phyloP scores from a whole-genome alignment of 2,329 filamentous ascomycete genomes.

The Botrytis fragariae region DNA sequence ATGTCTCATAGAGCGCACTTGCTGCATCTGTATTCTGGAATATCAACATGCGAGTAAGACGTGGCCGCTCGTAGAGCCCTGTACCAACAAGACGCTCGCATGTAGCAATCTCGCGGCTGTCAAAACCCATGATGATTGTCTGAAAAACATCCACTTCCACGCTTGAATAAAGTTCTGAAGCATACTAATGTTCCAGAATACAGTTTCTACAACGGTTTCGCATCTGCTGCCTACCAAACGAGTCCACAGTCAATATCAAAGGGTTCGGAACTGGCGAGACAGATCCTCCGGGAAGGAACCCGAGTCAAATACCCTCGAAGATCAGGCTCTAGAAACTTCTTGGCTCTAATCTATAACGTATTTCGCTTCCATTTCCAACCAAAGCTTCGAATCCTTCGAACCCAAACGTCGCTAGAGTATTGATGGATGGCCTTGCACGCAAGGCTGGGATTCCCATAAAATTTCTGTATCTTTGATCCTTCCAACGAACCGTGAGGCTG shows the following conservation, averaged over 20 bases:
- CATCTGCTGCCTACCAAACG: slow-evolving; percentile 3
- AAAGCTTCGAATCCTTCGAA: neutral
- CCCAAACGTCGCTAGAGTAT: neutral
- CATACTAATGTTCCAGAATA: neutral
- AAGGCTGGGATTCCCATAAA: neutral
- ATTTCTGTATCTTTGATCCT: slow-evolving; percentile 8
- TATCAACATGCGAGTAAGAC: neutral
- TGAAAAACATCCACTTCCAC: neutral
- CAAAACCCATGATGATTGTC: neutral
- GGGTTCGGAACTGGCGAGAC: neutral
- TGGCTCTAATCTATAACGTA: neutral
- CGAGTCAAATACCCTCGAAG: neutral
- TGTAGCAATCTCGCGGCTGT: neutral
- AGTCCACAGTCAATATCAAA: neutral
- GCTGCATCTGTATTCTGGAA: neutral
- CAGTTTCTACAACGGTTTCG: neutral
- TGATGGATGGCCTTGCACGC: neutral
- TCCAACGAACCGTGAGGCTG: neutral
- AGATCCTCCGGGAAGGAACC: neutral
- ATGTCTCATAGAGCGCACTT: neutral
- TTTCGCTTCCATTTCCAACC: neutral
- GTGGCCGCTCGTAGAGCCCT: neutral
- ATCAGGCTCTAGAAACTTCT: neutral
- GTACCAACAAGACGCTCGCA: neutral
- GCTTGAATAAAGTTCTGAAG: neutral